Conservation (phyloP, 805 yeast genomes). For the Starmerella etchellsii region DNA sequence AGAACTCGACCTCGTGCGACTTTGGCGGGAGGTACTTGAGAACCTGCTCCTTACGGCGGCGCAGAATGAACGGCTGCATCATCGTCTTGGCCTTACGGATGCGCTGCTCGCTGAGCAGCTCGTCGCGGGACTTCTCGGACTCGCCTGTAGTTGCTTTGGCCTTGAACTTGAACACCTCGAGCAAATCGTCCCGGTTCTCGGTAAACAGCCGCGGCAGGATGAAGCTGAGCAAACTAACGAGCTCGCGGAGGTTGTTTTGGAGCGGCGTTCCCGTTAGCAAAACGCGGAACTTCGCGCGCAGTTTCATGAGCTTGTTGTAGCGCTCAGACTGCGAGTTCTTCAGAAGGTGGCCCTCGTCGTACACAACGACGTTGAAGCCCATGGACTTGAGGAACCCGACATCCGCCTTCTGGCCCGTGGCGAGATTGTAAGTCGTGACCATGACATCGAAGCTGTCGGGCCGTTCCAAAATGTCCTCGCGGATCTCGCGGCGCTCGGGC, state of each 20-base stretch:
- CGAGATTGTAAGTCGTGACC: conserved; percentile 87
- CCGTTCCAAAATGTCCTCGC: conserved; percentile 48
- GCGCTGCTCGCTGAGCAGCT: conserved; percentile 73
- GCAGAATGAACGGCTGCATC: conserved; percentile 95
- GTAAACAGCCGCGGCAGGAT: conserved; percentile 74
- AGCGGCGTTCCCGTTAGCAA: conserved; percentile 93
- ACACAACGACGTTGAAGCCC: conserved; percentile 75
- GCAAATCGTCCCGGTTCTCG: conserved; percentile 69
- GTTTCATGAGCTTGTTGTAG: conserved; percentile 71
- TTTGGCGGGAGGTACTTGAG: conserved; percentile 78
- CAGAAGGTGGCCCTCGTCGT: conserved; percentile 96
- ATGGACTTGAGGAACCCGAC: conserved; percentile 61
- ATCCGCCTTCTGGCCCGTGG: conserved; percentile 77
- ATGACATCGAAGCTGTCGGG: conserved; percentile 63
- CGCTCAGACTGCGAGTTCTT: conserved; percentile 83
- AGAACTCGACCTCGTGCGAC: conserved; percentile 46
- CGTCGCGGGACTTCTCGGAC: conserved; percentile 21
- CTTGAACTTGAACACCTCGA: conserved; percentile 73
- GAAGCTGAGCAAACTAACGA: conserved; percentile 80
- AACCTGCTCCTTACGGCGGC: conserved; percentile 88
- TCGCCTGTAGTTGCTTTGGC: conserved; percentile 48
- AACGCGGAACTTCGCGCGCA: conserved; percentile 72
- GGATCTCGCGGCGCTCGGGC: conserved; percentile 68
- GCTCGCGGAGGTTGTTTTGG: conserved; percentile 82
- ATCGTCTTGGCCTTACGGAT: conserved; percentile 85